Conservation (phyloP, 805 yeast species). For the Yamadazyma tumulicola region DNA sequence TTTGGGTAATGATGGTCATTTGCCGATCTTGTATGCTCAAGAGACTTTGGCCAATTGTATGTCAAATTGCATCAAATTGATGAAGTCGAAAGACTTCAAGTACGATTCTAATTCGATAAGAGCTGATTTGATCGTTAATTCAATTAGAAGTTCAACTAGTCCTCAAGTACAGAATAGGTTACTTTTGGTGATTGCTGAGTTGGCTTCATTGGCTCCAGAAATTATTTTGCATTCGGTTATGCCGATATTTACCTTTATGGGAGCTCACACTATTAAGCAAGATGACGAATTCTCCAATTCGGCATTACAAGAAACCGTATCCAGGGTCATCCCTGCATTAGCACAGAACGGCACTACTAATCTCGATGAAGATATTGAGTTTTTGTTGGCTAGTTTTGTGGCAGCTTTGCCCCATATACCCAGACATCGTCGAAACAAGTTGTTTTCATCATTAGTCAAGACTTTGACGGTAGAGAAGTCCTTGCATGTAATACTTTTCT, state of each 20-base stretch:
- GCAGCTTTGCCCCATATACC: slow-evolving; percentile 95
- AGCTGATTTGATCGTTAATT: slow-evolving; percentile 86
- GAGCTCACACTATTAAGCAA: slow-evolving; percentile 93
- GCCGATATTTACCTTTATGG: slow-evolving; percentile 99
- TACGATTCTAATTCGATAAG: slow-evolving; percentile 67
- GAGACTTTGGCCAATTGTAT: slow-evolving; percentile 87
- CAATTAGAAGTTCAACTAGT: slow-evolving; percentile 82
- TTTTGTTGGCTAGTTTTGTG: slow-evolving; percentile 82
- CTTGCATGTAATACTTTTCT: slow-evolving; percentile 67
- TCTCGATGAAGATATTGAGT: slow-evolving; percentile 48
- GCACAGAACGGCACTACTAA: slow-evolving; percentile 37
- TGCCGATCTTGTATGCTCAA: slow-evolving; percentile 88
- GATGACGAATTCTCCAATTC: slow-evolving; percentile 94
- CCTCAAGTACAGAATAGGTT: slow-evolving; percentile 94
- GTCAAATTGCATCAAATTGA: slow-evolving; percentile 58
- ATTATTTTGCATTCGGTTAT: slow-evolving; percentile 90
- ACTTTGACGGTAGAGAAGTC: slow-evolving; percentile 69
- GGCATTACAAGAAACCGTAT: slow-evolving; percentile 88
- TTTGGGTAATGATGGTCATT: slow-evolving; percentile 83
- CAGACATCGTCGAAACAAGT: slow-evolving; percentile 86
- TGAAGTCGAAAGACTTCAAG: slow-evolving; percentile 38
- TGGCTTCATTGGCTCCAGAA: slow-evolving; percentile 89
- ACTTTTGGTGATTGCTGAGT: slow-evolving; percentile 76
- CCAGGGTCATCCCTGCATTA: slow-evolving; percentile 88
- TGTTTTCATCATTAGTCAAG: slow-evolving; percentile 72